A percentile compares a stretch with the other conserved stretches of the same genome.
phyloP scores from a whole-genome alignment of 2,329 filamentous ascomycete genomes.

The Nemania bipapillata region DNA sequence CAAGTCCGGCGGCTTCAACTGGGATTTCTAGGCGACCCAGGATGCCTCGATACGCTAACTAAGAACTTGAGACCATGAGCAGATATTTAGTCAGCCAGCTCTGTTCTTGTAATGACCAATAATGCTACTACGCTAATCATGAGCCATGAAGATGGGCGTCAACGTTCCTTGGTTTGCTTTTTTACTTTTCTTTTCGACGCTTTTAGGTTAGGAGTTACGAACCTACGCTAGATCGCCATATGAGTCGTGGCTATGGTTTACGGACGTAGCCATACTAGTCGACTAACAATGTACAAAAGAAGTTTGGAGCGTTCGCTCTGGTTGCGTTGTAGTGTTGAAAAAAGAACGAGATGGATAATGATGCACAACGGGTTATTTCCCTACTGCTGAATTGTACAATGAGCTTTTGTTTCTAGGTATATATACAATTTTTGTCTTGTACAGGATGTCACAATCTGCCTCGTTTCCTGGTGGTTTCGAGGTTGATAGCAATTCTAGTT shows the following conservation, averaged over 20 bases:
- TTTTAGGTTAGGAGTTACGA: conserved; percentile 7
- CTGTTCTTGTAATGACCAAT: conserved; percentile 38
- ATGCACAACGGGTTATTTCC: neutral
- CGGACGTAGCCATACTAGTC: conserved; percentile 4
- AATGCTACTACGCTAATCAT: conserved; percentile 48
- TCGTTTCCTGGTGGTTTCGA: conserved; percentile 3
- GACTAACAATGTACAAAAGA: conserved; percentile 28
- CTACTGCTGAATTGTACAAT: conserved; percentile 29
- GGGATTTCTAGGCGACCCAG: conserved; percentile 51
- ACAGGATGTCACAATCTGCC: neutral
- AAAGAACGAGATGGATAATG: conserved; percentile 24
- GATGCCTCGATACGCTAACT: conserved; percentile 39
- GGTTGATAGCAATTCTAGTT: neutral
- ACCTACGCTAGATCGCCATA: conserved; percentile 1
- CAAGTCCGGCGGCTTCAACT: conserved; percentile 48
- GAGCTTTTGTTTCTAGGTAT: conserved; percentile 27
- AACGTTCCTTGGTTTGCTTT: conserved; percentile 6
- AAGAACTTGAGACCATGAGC: conserved; percentile 13
- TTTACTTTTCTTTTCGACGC: neutral
- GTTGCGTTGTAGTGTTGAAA: conserved; percentile 14
- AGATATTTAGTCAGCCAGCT: neutral
- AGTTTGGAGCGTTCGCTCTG: neutral
- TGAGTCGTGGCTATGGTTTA: neutral
- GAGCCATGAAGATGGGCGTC: conserved; percentile 32
- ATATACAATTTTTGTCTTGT: conserved; percentile 7